phyloP scores from a whole-genome alignment of 352 stramenopile genomes.

The Phytophthora tubulina region DNA sequence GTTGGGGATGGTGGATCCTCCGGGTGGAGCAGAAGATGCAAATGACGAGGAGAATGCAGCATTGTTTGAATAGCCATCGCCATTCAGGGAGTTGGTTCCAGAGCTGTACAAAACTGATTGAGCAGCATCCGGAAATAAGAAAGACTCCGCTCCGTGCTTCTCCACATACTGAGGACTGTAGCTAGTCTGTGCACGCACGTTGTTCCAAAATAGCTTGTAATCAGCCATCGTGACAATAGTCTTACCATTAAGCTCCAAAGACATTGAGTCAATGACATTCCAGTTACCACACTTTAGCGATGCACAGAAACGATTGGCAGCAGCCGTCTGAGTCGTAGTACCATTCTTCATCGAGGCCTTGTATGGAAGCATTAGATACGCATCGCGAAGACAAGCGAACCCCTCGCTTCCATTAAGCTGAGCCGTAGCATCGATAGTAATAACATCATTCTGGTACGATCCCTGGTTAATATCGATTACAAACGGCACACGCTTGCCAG shows the following conservation, averaged over 20 bases:
- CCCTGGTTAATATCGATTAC: constrained; percentile 24
- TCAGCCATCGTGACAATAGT: neutral
- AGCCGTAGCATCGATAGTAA: constrained; percentile 19
- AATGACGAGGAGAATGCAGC: neutral
- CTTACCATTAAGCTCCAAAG: constrained; percentile 1
- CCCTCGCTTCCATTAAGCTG: constrained; percentile 21
- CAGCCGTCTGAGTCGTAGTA: neutral
- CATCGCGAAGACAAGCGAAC: constrained; percentile 13
- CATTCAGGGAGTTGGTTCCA: neutral
- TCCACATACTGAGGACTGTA: constrained; percentile 20
- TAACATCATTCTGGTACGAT: constrained; percentile 21
- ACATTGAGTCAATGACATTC: constrained; percentile 24
- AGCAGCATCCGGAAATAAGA: constrained; percentile 19
- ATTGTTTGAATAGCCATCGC: constrained; percentile 21
- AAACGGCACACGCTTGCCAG: constrained; percentile 2
- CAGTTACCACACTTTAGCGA: constrained; percentile 14
- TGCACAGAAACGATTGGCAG: constrained; percentile 8
- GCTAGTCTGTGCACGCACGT: neutral
- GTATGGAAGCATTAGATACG: constrained; percentile 14
- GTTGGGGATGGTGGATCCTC: neutral
- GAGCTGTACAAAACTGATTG: neutral
- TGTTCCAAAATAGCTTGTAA: neutral
- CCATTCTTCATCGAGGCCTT: constrained; percentile 19
- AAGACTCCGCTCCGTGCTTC: constrained; percentile 19
- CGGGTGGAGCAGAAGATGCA: neutral